These are phyloP conservation scores for Trichocomaceae sp. DNA, from an alignment of 2,329 filamentous ascomycete species.

Conservation along the genomic window DNA sequence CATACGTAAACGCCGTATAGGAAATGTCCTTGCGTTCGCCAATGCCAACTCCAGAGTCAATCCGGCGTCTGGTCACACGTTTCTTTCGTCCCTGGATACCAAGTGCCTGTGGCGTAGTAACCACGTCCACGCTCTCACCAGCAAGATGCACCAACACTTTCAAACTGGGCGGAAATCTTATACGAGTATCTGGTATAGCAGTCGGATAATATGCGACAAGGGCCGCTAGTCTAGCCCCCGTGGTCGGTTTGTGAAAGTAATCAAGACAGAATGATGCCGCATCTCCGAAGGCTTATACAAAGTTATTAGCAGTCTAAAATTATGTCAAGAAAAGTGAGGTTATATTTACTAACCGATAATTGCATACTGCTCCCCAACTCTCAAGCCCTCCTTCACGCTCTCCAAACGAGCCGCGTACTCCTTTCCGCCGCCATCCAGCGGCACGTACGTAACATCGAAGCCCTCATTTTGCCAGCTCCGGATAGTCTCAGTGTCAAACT, in stretches of 20 bases:
- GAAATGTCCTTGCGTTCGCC: constrained; percentile 37
- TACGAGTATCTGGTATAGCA: constrained; percentile 46
- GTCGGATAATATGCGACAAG: constrained; percentile 60
- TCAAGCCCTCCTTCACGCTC: constrained; percentile 49
- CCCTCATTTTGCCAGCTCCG: constrained; percentile 55
- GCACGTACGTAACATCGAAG: constrained; percentile 53
- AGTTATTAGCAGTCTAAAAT: neutral
- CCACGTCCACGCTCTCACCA: constrained; percentile 43
- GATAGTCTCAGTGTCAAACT: constrained; percentile 50
- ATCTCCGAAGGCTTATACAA: constrained; percentile 51
- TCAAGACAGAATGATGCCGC: constrained; percentile 56
- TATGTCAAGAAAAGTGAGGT: neutral
- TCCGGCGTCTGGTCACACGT: constrained; percentile 42
- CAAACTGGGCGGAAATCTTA: constrained; percentile 30
- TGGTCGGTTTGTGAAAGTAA: constrained; percentile 50
- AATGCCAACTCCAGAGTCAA: constrained; percentile 47
- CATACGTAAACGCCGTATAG: constrained; percentile 47
- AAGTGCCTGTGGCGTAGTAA: constrained; percentile 44
- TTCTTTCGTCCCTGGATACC: constrained; percentile 47
- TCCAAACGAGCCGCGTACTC: constrained; percentile 45
- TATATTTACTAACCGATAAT: constrained; percentile 48
- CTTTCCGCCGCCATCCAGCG: constrained; percentile 47
- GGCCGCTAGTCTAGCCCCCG: constrained; percentile 48
- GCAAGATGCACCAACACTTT: constrained; percentile 55
- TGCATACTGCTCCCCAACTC: constrained; percentile 54